phyloP scores from a whole-genome alignment of 2,329 filamentous ascomycete species.

The Ophiostoma fasciatum region DNA sequence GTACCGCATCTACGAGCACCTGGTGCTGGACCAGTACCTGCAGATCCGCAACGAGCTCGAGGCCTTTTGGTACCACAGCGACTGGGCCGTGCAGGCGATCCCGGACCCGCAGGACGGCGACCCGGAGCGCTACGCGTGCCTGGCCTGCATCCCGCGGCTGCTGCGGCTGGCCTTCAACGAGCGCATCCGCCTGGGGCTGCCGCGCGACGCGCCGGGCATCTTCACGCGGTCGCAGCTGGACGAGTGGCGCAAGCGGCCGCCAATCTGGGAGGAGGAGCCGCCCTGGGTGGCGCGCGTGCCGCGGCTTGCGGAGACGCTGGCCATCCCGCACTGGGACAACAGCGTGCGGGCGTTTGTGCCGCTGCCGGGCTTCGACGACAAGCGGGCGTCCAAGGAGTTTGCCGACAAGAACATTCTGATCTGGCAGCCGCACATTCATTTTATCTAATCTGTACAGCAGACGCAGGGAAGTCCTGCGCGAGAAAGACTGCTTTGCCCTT shows the following conservation, averaged over 20 bases:
- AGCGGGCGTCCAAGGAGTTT: not conserved
- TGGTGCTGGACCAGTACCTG: slow-evolving; percentile 3
- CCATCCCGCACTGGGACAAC: too few species aligned
- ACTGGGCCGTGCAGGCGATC: slow-evolving; percentile 1
- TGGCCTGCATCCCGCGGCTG: slow-evolving; percentile 1
- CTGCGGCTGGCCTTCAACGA: slow-evolving; percentile 1
- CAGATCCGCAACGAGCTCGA: slow-evolving; percentile 5
- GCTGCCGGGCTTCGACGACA: not conserved
- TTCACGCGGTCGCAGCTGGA: slow-evolving; percentile 1
- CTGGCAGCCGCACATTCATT: slow-evolving; percentile 2
- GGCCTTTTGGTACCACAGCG: slow-evolving; percentile 3
- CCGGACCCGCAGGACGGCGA: slow-evolving; percentile 2
- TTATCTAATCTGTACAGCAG: too few species aligned
- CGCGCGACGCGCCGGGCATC: slow-evolving; percentile 3
- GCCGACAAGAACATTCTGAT: slow-evolving; percentile 2
- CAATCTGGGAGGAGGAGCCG: too few species aligned
- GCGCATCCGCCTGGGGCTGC: slow-evolving; percentile 2
- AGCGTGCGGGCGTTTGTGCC: too few species aligned
- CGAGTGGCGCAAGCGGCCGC: too few species aligned
- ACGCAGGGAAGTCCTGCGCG: too few species aligned
- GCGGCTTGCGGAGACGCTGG: too few species aligned
- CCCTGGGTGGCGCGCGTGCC: too few species aligned
- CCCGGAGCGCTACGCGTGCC: not conserved
- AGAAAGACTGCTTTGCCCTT: too few species aligned
- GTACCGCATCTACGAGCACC: slow-evolving; percentile 14